Percentiles rank a stretch among this genome's conserved stretches.
phyloP scores from a whole-genome alignment of 2,329 filamentous ascomycete genomes.

The Colletotrichum sp. region DNA sequence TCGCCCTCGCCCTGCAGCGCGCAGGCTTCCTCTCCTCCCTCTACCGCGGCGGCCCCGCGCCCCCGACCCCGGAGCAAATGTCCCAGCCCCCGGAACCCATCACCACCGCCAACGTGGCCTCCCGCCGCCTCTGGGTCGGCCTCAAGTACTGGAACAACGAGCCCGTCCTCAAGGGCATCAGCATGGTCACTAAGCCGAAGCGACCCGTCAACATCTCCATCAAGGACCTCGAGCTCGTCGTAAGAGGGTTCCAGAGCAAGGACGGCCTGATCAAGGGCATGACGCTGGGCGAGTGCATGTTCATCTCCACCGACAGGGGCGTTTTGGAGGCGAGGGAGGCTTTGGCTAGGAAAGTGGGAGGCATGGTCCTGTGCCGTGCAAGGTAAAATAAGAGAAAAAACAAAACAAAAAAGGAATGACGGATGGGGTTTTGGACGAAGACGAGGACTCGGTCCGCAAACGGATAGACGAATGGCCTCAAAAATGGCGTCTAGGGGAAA shows the following conservation, averaged over 20 bases:
- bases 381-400: slow-evolving; percentile 35
- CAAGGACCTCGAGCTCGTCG: slow-evolving; percentile 65
- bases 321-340: slow-evolving; percentile 85
- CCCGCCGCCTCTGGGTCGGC: slow-evolving; percentile 82
- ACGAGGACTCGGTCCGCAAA: background rate
- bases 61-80: slow-evolving; percentile 53
- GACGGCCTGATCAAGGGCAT: slow-evolving; percentile 77
- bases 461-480: background rate
- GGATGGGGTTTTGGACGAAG: background rate
- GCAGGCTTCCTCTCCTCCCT: slow-evolving; percentile 83
- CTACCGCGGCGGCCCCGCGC: slow-evolving; percentile 69
- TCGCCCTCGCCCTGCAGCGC: slow-evolving; percentile 80
- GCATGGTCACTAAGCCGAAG: slow-evolving; percentile 75
- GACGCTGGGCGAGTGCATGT: slow-evolving; percentile 82
- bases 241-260: slow-evolving; percentile 69
- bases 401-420: background rate
- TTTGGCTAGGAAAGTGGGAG: slow-evolving; percentile 80
- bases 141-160: slow-evolving; percentile 88
- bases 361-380: slow-evolving; percentile 77
- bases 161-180: slow-evolving; percentile 75
- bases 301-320: slow-evolving; percentile 77
- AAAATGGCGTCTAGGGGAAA: background rate
- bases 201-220: slow-evolving; percentile 72
- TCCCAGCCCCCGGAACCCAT: slow-evolving; percentile 59
- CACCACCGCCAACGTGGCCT: slow-evolving; percentile 74